Base-by-base conservation (phyloP, 768 basidiomycete species). In the Termitomyces sp. region DNA sequence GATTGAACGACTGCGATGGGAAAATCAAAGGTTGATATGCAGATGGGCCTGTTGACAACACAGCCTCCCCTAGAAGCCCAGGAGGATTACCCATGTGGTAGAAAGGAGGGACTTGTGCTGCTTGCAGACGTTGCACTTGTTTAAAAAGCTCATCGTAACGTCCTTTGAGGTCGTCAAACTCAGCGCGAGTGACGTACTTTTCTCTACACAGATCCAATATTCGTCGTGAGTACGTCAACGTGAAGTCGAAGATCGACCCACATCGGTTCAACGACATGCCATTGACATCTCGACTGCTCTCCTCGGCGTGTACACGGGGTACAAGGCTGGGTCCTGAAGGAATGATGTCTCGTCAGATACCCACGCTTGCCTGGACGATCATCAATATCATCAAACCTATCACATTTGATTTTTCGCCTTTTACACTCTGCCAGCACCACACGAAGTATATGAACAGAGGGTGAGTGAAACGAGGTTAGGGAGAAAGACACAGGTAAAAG, bases 341-440 rank as follows among this genome's bases (percentile, higher is more conserved):
- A 62, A 62, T 53, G 32, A 56, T 40, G 63, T 57, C 63, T 54
- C 56, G 61, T 62, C 51, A 61, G 60, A 53, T 65, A 60, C 17
- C 32, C 10, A 34, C n/a, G 6, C n/a, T 45, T 45, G 11, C n/a
- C n/a, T 34, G 5, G 56, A 59, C 52, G 40, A 48, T 51, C 59
- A 56, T 60, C 59, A 68, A 56, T 40, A 59, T 66, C 68, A 69
- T 57, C 68, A 70, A 45, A 89, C 88, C 89, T 89, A 77, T 94
- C 91, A 73, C 92, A 94, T 71, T 89, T 90, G 73, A 93, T 93
- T 79, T 94, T 93, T 47, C 91, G 83, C 67, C 91, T 77, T 73
- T 93, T 93, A 73, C 91, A 93, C 72, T 92, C 92, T 92, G 69
- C 52, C 58, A 46, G 59, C 51, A 56, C 32, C 53, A 59, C 29